Conservation (phyloP, 768 basidiomycete species). For the Lactarius sanguifluus region DNA sequence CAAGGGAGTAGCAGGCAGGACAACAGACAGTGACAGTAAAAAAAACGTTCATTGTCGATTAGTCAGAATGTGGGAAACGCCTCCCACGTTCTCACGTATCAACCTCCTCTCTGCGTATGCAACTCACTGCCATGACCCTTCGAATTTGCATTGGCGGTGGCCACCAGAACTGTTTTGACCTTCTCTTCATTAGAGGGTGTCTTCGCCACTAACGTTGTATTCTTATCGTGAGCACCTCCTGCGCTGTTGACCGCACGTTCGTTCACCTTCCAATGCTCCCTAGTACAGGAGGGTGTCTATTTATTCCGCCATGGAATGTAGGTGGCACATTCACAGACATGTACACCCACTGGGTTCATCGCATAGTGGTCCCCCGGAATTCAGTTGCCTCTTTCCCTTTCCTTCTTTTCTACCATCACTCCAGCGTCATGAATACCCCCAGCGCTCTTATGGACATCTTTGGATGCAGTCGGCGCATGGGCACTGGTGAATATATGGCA, state of each 20-base stretch:
- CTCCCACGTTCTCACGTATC: no score
- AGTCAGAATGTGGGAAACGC: no score
- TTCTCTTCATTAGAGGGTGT: conserved; percentile 55
- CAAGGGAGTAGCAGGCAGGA: no score
- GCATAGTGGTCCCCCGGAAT: conserved; percentile 5
- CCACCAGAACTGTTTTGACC: conserved; percentile 52
- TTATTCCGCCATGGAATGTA: conserved; percentile 68
- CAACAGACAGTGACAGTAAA: no score
- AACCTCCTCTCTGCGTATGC: no score
- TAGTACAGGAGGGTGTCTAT: no score
- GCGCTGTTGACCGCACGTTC: conserved; percentile 4
- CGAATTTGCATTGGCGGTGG: conserved; percentile 38
- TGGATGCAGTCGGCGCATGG: conserved; percentile 68
- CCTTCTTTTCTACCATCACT: conserved; percentile 69
- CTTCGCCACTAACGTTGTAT: conserved; percentile 80
- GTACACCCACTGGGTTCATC: conserved; percentile 46
- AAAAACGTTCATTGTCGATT: no score
- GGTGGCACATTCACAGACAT: conserved; percentile 84
- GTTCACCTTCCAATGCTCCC: conserved; percentile 27
- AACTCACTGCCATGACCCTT: conserved; percentile 17
- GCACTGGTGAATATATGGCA: conserved; percentile 68
- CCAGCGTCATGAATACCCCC: conserved; percentile 50
- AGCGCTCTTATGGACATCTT: conserved; percentile 66
- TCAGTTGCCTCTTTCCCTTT: conserved; percentile 80
- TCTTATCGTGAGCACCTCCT: conserved; percentile 59